Conservation (phyloP, 208 protist genomes). For the Trichomonas vaginalis region DNA sequence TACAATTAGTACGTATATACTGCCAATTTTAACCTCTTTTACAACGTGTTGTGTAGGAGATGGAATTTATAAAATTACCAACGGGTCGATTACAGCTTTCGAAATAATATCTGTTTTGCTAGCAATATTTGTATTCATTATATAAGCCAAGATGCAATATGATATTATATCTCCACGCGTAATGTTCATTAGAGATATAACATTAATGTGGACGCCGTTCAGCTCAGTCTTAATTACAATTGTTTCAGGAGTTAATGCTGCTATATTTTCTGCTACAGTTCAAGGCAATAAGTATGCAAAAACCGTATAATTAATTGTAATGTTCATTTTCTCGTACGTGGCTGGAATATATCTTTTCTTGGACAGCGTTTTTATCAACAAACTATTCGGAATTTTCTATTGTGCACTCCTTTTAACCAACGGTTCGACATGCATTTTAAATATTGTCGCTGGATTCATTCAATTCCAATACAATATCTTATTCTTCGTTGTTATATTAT, state of each 20-base stretch:
- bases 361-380: not conserved
- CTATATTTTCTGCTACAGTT: not conserved
- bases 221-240: not conserved
- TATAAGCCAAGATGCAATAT: not conserved
- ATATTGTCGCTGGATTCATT: not conserved
- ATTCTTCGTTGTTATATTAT: not conserved
- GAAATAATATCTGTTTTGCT: not conserved
- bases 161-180: not conserved
- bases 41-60: not conserved
- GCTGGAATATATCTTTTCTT: not conserved
- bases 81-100: not conserved
- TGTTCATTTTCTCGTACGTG: not conserved
- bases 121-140: not conserved
- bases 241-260: not conserved
- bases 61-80: not conserved
- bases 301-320: not conserved
- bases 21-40: not conserved
- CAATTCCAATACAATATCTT: not conserved
- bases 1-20: not conserved
- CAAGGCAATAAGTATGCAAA: not conserved
- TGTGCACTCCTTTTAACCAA: not conserved
- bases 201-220: not conserved
- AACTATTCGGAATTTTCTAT: not conserved
- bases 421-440: not conserved
- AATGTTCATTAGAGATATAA: not conserved